A percentile compares a stretch with the other conserved stretches of the same genome.
Evolutionary conservation across 2,329 filamentous ascomycete species (phyloP).

Genomic region (Xenosphaeropsis pyriputrescens): DNA sequence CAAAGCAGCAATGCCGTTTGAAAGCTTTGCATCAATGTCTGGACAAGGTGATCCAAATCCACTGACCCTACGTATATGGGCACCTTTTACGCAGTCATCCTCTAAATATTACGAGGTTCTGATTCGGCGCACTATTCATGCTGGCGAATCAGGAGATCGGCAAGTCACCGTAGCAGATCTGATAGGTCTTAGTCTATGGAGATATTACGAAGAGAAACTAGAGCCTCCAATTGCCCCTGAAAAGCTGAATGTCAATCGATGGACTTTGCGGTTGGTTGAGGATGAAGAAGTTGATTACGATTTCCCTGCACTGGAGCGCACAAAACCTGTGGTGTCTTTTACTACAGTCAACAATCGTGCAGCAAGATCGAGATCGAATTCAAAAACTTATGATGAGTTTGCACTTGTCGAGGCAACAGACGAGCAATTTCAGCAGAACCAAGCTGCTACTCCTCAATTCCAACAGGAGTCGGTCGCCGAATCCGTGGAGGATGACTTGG

Average conservation of each 20-base stretch:
- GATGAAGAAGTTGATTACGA: constrained; percentile 77
- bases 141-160: constrained; percentile 45
- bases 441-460: constrained; percentile 51
- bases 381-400: constrained; percentile 72
- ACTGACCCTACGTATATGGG: constrained; percentile 64
- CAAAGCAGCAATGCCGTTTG: constrained; percentile 56
- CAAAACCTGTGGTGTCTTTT: constrained; percentile 61
- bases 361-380: constrained; percentile 45
- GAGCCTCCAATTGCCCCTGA: constrained; percentile 49
- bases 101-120: constrained; percentile 57
- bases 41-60: constrained; percentile 68
- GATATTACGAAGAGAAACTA: constrained; percentile 63
- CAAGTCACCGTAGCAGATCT: constrained; percentile 63
- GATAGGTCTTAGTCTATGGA: constrained; percentile 67
- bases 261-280: constrained; percentile 72
- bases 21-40: constrained; percentile 61
- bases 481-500: constrained; percentile 26
- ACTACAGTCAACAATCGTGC: constrained; percentile 67
- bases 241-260: constrained; percentile 67
- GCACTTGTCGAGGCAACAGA: constrained; percentile 60
- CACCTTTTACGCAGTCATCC: constrained; percentile 51
- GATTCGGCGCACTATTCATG: constrained; percentile 53
- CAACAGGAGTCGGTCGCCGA: constrained; percentile 32
- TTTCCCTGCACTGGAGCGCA: constrained; percentile 65
- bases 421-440: constrained; percentile 54